Base-by-base conservation (phyloP, 1,139 yeast genomes). In the Taphrina populina region DNA sequence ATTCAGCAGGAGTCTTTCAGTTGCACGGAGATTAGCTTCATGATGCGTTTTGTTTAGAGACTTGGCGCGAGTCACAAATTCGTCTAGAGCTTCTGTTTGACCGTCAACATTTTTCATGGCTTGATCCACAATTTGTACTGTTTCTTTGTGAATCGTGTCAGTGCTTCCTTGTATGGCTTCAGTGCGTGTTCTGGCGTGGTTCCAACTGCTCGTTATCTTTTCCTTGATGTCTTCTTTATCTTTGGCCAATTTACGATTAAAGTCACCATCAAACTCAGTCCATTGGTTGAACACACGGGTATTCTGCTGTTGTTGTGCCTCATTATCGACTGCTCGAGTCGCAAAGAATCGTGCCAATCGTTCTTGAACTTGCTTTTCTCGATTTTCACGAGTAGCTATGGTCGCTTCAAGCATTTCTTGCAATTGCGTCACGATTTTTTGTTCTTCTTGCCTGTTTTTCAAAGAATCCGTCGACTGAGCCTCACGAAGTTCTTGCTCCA, bases 81-180 rank as follows among this genome's bases (percentile, higher is more conserved):
- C 62, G 19, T 61, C 63, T 24, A 62, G 52, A 2, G 59, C 58
- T 17, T 53, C 57, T 49, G 62, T 61, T 34, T 62, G 64, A 23
- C 32, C 39, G 7, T 58, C 59, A 13, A 61, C 58, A 32, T 60
- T 60, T 32, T 45, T 54, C 52, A 61, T 58, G 23, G 62, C 64
- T 40, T 59, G 46, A 17, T 51, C 57, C 4, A 60, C 63, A 24
- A 62, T 57, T 24, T 58, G 53, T 17, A 52, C 59, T 1, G 63
- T 57, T 45, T 62, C 63, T 11, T 61, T 51, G 52, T 62, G 63
- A 34, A 62, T 60, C 8, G 58, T 39, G 8, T 56, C 55, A 2
- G 64, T 62, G 23, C 58, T 55, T 40, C 52, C 45, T 47, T 62
- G 63, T 17, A 62, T 54, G 29, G 35, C 15, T 19, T 54, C 58